phyloP scores from a whole-genome alignment of 2,329 filamentous ascomycete genomes.

The Chrysoporthe cubensis region DNA sequence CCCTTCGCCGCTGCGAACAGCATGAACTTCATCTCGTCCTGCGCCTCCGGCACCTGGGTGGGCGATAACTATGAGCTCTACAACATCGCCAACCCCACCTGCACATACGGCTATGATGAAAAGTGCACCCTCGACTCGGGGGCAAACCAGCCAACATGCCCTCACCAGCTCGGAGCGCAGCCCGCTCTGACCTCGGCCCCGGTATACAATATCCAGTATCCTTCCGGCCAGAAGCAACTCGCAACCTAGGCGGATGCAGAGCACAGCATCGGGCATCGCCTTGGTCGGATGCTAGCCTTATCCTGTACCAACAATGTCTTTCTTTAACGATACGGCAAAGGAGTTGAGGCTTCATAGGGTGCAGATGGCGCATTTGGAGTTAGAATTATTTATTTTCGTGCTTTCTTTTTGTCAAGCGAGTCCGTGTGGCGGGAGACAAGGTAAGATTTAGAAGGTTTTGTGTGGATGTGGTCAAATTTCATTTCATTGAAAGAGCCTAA shows the following conservation, averaged over 20 bases:
- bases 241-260: neutral
- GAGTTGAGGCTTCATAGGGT: neutral
- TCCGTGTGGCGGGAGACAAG: neutral
- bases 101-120: constrained; percentile 56
- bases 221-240: constrained; percentile 7
- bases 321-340: neutral
- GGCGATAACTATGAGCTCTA: constrained; percentile 56
- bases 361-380: neutral
- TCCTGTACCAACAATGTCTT: neutral
- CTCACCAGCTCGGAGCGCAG: constrained; percentile 17
- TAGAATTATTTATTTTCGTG: neutral
- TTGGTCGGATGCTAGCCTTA: neutral
- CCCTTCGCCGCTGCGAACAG: constrained; percentile 60
- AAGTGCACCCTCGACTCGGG: constrained; percentile 44
- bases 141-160: constrained; percentile 11
- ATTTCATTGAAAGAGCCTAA: neutral
- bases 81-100: constrained; percentile 57
- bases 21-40: constrained; percentile 57
- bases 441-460: neutral
- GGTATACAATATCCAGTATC: constrained; percentile 18
- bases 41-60: constrained; percentile 53
- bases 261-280: neutral
- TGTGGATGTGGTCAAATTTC: neutral
- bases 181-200: constrained; percentile 10
- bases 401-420: neutral